Conservation (phyloP, 2,329 filamentous ascomycete genomes). For the Ophiostoma fasciatum region DNA sequence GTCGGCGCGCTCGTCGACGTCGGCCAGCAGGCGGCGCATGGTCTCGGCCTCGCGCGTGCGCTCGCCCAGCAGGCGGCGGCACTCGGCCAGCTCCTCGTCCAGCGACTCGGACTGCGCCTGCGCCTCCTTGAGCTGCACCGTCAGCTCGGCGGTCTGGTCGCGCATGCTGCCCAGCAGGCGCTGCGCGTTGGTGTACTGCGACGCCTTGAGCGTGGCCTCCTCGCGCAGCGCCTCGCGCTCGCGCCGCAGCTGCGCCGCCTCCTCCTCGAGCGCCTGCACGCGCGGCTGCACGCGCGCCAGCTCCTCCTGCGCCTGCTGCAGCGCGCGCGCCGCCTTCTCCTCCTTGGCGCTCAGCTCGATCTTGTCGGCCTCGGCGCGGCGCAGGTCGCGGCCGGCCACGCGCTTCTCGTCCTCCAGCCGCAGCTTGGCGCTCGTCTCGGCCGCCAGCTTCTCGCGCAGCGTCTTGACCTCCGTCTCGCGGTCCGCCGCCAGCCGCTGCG, state of each 20-base stretch:
- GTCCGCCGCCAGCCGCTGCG: constrained; percentile 56
- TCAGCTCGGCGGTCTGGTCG: constrained; percentile 77
- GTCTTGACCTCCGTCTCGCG: constrained; percentile 65
- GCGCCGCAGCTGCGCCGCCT: constrained; percentile 50
- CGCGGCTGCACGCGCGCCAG: constrained; percentile 47
- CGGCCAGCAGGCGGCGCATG: constrained; percentile 76
- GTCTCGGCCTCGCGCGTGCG: constrained; percentile 85
- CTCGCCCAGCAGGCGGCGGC: constrained; percentile 73
- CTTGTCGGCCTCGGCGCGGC: constrained; percentile 64
- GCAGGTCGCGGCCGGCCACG: constrained; percentile 59
- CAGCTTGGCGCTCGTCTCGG: constrained; percentile 55
- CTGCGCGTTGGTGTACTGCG: constrained; percentile 75
- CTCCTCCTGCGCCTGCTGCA: constrained; percentile 60
- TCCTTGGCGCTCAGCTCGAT: constrained; percentile 59
- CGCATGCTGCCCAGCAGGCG: constrained; percentile 82
- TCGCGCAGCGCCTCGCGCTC: constrained; percentile 58
- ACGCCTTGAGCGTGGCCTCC: constrained; percentile 69
- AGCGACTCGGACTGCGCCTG: constrained; percentile 68
- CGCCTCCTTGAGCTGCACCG: constrained; percentile 81
- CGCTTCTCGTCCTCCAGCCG: constrained; percentile 69
- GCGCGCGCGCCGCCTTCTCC: constrained; percentile 56
- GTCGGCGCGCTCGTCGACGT: constrained; percentile 74
- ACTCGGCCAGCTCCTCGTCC: constrained; percentile 83
- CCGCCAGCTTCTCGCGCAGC: constrained; percentile 62
- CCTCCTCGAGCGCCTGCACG: constrained; percentile 56